Percentiles rank a stretch among this genome's conserved stretches.
phyloP scores from a whole-genome alignment of 2,329 filamentous ascomycete species.

The Metarhizium rileyi region DNA sequence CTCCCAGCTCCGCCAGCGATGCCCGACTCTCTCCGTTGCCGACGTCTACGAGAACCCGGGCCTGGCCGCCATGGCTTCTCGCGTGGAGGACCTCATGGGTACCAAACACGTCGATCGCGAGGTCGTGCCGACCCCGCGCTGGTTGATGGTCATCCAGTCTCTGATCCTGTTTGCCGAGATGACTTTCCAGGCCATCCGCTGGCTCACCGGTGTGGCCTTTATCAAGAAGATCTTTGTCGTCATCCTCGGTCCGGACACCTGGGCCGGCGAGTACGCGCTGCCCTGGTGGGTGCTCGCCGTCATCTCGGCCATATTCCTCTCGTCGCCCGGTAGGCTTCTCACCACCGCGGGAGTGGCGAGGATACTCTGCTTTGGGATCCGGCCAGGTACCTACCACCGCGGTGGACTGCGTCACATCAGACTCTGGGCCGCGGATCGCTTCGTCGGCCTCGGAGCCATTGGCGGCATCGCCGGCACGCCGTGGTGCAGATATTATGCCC shows the following conservation, averaged over 20 bases:
- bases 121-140: slow-evolving; percentile 12
- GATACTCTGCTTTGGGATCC: slow-evolving; percentile 9
- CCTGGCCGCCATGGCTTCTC: slow-evolving; percentile 9
- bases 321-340: slow-evolving; percentile 10
- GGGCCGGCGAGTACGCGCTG: slow-evolving; percentile 8
- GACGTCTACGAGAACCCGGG: slow-evolving; percentile 13
- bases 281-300: slow-evolving; percentile 10
- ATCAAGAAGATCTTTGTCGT: slow-evolving; percentile 9
- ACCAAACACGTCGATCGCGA: slow-evolving; percentile 6
- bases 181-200: slow-evolving; percentile 7
- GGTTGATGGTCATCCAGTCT: slow-evolving; percentile 10
- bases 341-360: slow-evolving; percentile 7
- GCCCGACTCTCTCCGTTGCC: slow-evolving; percentile 12
- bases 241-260: slow-evolving; percentile 2
- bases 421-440: slow-evolving; percentile 11
- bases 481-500: slow-evolving; percentile 10
- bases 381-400: slow-evolving; percentile 11
- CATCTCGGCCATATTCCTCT: slow-evolving; percentile 9
- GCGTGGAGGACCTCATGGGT: slow-evolving; percentile 10
- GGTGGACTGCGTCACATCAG: slow-evolving; percentile 11
- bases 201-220: slow-evolving; percentile 6
- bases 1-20: slow-evolving; percentile 11
- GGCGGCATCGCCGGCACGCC: slow-evolving; percentile 10
- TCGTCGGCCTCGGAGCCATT: slow-evolving; percentile 7
- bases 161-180: slow-evolving; percentile 8